Base-by-base conservation (phyloP, 345 rosid genomes). In the Citrus mangshanensis region DNA sequence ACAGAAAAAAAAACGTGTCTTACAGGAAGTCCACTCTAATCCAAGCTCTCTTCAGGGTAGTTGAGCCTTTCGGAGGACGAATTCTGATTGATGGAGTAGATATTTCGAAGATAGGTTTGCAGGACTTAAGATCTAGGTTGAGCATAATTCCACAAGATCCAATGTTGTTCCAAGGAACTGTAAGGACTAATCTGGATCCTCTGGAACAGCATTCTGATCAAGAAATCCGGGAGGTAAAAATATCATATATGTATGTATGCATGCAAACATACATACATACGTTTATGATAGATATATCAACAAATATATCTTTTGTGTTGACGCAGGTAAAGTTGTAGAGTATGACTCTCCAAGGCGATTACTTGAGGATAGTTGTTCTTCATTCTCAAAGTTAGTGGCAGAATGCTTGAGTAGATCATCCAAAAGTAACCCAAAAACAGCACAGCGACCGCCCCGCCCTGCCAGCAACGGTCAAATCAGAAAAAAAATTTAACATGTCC, bases 71-170 rank as follows among this genome's bases (percentile, higher is more conserved):
- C 21, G 84, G 81, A 66, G 98, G 98, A 70, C 76, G 88, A 70
- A 89, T 95, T 59, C 76, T 92, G 24, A 91, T 95, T 51, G 98
- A 90, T 63, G 95, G 94, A 62, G 63, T 88, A 10, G 98, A 95
- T 55, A 90, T 93, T 70, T 87, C 89, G 14, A 84, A 82, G 60
- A 83, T 95, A 14, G 98, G 98, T 34, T 82, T 95, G 85, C 91
- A 88, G 83, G 98, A 92, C 76, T 79, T 95, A 77, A 91, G 98
- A 80, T 89, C 93, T 19, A 87, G 89, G 77, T 84, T 95, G 13
- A 89, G 98, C 2, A 93, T 91, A 81, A 95, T 95, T 77, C 98
- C 98, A 7, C 98, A 93, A 74, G 93, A 92, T 8, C 97, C 98
- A 10, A 91, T 87, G 5, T 79, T 95, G 85, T 95, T 95, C 86